Base-by-base conservation (phyloP, 2,329 filamentous ascomycete genomes). In the Aspergillus terreus region DNA sequence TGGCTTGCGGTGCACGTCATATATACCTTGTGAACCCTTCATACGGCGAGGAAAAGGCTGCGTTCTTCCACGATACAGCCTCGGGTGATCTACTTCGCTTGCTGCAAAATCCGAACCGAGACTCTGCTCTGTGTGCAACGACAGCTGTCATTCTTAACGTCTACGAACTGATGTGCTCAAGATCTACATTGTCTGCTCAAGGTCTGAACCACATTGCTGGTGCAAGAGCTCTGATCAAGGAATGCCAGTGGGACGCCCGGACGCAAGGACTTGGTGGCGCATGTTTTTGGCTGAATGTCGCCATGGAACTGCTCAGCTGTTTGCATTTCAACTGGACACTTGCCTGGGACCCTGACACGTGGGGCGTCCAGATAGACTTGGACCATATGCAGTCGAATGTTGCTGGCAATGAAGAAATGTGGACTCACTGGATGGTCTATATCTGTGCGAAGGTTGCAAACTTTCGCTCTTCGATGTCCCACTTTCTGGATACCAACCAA, bases 271-370 rank as follows among this genome's bases (percentile, higher is more conserved):
- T 96, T 17, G 92, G 90, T 1, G 83, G 85, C 0, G 90, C 92
- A 1, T 96, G 92, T 69, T 96, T 96, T 72, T 96, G 92, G 92
- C 77, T 96, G 35, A 96, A 95, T 62, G 85, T 95, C 14, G 87
- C 87, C 14, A 87, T 96, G 80, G 92, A 97, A 67, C 78, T 96
- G n/a, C 77, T 96, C 25, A 90, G 84, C 57, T 96, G 91, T 68
- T 76, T 96, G 14, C 86, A 90, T 58, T 90, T 90, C 71, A 91
- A 92, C 66, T 95, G 89, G 87, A 82, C 85, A 58, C 83, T 90
- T 11, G 85, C 89, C 1, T 96, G 91, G 90, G 85, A 95, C 49
- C 92, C 91, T 0, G 90, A 96, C 60, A 83, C 89, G 10, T 96
- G 92, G 92, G 88, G 88, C 1, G 78, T 96, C 15, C 86, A 95